phyloP scores from a whole-genome alignment of 495 filamentous ascomycete species.

The Hypoxylon perforatum region DNA sequence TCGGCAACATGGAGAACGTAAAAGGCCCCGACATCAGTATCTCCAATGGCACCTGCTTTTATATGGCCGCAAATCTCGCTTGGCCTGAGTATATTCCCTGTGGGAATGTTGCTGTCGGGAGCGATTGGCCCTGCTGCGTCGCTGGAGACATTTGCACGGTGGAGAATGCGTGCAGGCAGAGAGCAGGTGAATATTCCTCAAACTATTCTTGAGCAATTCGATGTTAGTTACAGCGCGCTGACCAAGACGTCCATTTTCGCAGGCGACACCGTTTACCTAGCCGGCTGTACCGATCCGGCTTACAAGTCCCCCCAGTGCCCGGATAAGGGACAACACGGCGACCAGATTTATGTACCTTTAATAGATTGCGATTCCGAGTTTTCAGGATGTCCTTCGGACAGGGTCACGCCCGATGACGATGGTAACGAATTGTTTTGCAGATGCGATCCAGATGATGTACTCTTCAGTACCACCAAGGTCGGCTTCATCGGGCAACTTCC shows the following conservation, averaged over 20 bases:
- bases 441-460: slow-evolving; percentile 31
- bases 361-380: slow-evolving; percentile 40
- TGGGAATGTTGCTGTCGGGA: slow-evolving; percentile 49
- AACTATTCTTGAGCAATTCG: too few relatives aligned
- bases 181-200: slow-evolving; percentile 19
- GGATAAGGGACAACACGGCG: slow-evolving; percentile 30
- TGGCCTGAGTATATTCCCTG: slow-evolving; percentile 46
- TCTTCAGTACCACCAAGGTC: slow-evolving; percentile 39
- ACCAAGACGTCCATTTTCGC: background rate
- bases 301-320: slow-evolving; percentile 40
- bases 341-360: slow-evolving; percentile 46
- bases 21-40: slow-evolving; percentile 24
- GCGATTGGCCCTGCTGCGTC: slow-evolving; percentile 38
- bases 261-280: slow-evolving; percentile 44
- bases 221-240: background rate
- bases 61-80: slow-evolving; percentile 2
- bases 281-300: slow-evolving; percentile 44
- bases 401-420: slow-evolving; percentile 20
- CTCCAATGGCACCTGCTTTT: slow-evolving; percentile 54
- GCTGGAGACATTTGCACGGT: slow-evolving; percentile 40
- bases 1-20: slow-evolving; percentile 23
- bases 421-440: slow-evolving; percentile 31
- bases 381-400: slow-evolving; percentile 28
- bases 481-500: slow-evolving; percentile 42
- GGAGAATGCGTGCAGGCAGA: slow-evolving; percentile 28